A percentile compares a stretch with the other conserved stretches of the same genome.
These are phyloP conservation scores for Magnaporthiopsis incrustans DNA, from an alignment of 2,329 filamentous ascomycete species.

Conservation along the genomic window DNA sequence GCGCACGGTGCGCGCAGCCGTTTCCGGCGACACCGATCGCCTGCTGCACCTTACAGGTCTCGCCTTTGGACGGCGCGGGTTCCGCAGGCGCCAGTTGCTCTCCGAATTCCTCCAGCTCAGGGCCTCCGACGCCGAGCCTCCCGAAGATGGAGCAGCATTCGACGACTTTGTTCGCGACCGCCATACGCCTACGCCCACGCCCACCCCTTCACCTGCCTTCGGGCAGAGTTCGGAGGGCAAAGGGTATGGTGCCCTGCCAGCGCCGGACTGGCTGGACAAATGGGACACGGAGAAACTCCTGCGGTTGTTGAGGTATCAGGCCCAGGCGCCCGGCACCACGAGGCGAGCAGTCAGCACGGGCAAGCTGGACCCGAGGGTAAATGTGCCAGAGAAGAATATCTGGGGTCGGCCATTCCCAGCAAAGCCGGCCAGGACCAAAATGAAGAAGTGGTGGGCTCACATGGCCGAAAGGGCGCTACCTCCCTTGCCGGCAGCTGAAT, in stretches of 20 bases:
- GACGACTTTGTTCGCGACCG: slow-evolving; percentile 16
- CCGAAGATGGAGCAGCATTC: slow-evolving; percentile 32
- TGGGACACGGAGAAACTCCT: slow-evolving; percentile 41
- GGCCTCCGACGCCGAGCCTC: slow-evolving; percentile 18
- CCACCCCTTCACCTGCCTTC: not conserved
- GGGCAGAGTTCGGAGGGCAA: not conserved
- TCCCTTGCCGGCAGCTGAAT: slow-evolving; percentile 46
- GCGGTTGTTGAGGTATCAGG: slow-evolving; percentile 34
- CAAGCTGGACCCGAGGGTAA: slow-evolving; percentile 23
- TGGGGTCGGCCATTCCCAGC: slow-evolving; percentile 40
- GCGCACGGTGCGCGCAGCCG: slow-evolving; percentile 43
- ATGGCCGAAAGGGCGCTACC: slow-evolving; percentile 40
- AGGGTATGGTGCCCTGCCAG: not conserved
- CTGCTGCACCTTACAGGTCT: slow-evolving; percentile 39
- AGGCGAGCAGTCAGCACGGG: slow-evolving; percentile 10
- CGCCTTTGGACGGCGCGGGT: slow-evolving; percentile 46
- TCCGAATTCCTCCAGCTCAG: slow-evolving; percentile 24
- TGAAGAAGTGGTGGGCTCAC: slow-evolving; percentile 38
- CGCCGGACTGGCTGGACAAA: slow-evolving; percentile 35
- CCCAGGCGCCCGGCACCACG: slow-evolving; percentile 6
- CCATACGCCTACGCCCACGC: not conserved
- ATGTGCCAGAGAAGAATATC: slow-evolving; percentile 34
- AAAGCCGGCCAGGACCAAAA: slow-evolving; percentile 32
- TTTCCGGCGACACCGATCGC: slow-evolving; percentile 37
- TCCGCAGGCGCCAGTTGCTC: slow-evolving; percentile 40